Percentiles rank a stretch among this genome's conserved stretches.
Conservation (phyloP, 2,329 filamentous ascomycete genomes). For the Pseudogymnoascus sp. region DNA sequence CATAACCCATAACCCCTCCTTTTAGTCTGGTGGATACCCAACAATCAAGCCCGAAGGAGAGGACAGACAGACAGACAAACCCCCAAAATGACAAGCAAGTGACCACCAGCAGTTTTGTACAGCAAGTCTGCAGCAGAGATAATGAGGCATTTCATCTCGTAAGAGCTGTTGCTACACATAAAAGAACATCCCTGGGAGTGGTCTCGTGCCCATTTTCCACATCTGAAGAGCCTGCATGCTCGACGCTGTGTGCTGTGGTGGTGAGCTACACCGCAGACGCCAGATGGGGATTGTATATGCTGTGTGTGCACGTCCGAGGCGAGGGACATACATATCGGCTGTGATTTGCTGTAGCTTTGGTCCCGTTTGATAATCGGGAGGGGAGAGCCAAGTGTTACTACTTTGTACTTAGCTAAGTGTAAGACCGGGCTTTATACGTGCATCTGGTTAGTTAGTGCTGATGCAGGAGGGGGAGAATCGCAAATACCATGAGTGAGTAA, state of each 20-base stretch:
- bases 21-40: neutral
- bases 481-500: neutral
- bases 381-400: neutral
- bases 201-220: slow-evolving; percentile 1
- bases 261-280: neutral
- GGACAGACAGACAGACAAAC: slow-evolving; percentile 1
- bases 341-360: neutral
- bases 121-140: neutral
- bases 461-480: neutral
- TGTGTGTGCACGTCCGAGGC: neutral
- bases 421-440: neutral
- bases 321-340: neutral
- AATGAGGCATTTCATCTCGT: slow-evolving; percentile 5
- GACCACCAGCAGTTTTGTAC: neutral
- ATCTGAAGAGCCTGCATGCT: neutral
- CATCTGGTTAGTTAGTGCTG: neutral
- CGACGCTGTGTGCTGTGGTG: neutral
- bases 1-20: neutral
- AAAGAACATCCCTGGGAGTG: neutral
- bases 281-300: neutral
- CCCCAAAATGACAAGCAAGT: neutral
- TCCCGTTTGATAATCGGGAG: neutral
- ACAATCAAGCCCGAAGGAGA: neutral
- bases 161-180: neutral
- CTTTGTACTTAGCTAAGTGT: neutral